A percentile compares a stretch with the other conserved stretches of the same genome.
phyloP scores from a whole-genome alignment of 2,329 filamentous ascomycete genomes.

The Lasiodiplodia sp. region DNA sequence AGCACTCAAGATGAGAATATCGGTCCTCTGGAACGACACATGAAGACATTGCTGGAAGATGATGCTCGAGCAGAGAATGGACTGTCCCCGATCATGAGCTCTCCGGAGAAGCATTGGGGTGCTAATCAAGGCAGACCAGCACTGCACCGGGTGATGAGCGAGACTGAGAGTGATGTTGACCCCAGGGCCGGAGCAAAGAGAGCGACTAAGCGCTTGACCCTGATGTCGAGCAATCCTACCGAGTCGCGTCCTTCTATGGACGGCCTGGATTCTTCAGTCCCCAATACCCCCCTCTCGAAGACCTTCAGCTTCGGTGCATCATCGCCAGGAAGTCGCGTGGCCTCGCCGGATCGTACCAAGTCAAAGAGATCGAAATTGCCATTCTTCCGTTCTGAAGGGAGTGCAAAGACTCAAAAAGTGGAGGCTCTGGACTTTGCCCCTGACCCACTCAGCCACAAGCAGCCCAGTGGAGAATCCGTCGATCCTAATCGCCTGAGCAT shows the following conservation, averaged over 20 bases:
- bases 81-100: conserved; percentile 46
- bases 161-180: conserved; percentile 32
- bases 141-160: conserved; percentile 45
- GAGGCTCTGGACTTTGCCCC: conserved; percentile 34
- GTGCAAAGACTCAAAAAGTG: conserved; percentile 43
- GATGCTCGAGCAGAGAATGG: conserved; percentile 44
- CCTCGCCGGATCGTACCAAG: conserved; percentile 39
- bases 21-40: conserved; percentile 55
- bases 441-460: conserved; percentile 1
- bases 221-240: conserved; percentile 3
- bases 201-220: conserved; percentile 19
- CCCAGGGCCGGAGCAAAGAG: conserved; percentile 7
- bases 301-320: conserved; percentile 46
- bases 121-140: neutral
- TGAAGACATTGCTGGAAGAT: conserved; percentile 52
- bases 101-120: conserved; percentile 51
- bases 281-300: conserved; percentile 45
- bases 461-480: conserved; percentile 7
- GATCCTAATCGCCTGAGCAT: conserved; percentile 18
- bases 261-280: conserved; percentile 46
- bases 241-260: conserved; percentile 50
- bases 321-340: conserved; percentile 42
- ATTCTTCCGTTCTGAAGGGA: conserved; percentile 49
- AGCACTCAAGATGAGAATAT: conserved; percentile 51
- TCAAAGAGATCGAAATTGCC: conserved; percentile 49